phyloP scores from a whole-genome alignment of 768 basidiomycete genomes.

The Lyophyllum atratum region DNA sequence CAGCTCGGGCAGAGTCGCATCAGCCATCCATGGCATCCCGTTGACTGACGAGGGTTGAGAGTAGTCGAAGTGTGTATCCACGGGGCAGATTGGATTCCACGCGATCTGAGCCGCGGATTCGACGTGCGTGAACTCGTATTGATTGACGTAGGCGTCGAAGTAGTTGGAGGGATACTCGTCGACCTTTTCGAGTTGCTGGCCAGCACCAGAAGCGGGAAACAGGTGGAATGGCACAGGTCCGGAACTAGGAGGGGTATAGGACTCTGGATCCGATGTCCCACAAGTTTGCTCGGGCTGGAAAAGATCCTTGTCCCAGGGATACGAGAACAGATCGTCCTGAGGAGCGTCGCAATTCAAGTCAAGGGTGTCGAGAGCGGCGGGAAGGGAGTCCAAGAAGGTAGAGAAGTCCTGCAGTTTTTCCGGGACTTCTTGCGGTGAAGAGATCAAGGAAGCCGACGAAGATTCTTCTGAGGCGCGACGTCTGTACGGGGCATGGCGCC shows the following conservation, averaged over 20 bases:
- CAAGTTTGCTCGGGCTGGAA: background rate
- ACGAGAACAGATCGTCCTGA: background rate
- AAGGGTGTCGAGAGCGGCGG: background rate
- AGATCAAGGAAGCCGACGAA: background rate
- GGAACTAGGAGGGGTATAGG: background rate
- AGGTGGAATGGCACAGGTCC: background rate
- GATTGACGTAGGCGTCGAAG: background rate
- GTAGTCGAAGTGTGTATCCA: background rate
- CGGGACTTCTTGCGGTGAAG: background rate
- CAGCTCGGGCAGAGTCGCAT: background rate
- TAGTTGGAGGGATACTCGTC: background rate
- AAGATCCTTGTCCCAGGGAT: conserved; percentile 7
- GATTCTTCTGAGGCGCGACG: background rate
- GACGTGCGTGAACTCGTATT: background rate
- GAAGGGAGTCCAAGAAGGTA: background rate
- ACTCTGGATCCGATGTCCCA: background rate
- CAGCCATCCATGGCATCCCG: background rate
- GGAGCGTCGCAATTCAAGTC: background rate
- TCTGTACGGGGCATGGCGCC: conserved; percentile 10
- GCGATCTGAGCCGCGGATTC: background rate
- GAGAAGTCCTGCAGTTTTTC: conserved; percentile 1
- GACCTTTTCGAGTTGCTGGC: background rate
- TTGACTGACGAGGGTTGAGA: background rate
- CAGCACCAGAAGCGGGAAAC: background rate
- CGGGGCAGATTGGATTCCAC: background rate